Conservation (phyloP, 176 grass and related monocot genomes). For the Otatea glauca region DNA sequence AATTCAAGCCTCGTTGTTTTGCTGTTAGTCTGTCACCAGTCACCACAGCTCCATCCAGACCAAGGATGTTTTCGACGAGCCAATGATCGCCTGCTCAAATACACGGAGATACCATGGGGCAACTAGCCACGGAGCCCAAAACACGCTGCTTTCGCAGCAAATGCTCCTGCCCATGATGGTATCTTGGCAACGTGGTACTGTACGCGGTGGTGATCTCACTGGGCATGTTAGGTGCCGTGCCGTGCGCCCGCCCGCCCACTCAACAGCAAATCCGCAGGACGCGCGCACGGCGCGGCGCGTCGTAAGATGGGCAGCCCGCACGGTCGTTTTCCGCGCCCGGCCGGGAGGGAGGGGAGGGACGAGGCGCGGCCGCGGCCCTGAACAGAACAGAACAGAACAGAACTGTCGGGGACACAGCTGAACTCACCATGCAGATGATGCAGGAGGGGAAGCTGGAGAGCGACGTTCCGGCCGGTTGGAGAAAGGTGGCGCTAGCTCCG, state of each 20-base stretch:
- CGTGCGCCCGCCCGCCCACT: background rate
- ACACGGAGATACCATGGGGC: background rate
- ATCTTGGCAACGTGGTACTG: background rate
- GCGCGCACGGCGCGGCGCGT: background rate
- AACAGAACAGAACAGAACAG: background rate
- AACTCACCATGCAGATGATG: background rate
- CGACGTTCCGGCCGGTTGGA: background rate
- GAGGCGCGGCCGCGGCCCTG: background rate
- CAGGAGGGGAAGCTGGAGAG: background rate
- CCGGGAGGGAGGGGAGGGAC: background rate
- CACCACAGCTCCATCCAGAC: background rate
- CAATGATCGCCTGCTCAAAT: slow-evolving; percentile 4
- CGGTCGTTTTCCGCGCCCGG: background rate
- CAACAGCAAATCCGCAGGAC: background rate
- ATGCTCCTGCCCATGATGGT: background rate
- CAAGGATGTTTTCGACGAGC: slow-evolving; percentile 8
- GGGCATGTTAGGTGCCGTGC: background rate
- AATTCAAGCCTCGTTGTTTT: background rate
- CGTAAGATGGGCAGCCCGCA: background rate
- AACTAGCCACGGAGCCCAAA: background rate
- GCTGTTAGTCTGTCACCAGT: no score
- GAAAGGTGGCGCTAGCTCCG: background rate
- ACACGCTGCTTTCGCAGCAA: background rate
- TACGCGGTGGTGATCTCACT: background rate
- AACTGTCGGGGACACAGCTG: background rate